Evolutionary conservation across 2,329 filamentous ascomycete species (phyloP).

Genomic region (Colletotrichum sp.): DNA sequence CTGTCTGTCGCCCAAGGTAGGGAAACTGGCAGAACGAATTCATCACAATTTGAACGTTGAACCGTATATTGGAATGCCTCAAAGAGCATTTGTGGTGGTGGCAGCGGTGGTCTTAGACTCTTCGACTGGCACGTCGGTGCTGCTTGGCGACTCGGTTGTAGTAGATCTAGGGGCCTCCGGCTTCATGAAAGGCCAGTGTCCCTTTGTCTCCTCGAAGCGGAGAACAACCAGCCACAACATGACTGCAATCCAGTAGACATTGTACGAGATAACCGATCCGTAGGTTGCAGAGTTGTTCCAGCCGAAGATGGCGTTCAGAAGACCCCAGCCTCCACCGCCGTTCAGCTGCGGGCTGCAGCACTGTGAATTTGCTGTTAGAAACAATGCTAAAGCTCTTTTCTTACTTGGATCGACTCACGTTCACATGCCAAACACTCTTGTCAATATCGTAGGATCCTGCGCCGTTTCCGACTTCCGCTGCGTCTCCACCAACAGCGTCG

Average conservation of each 20-base stretch:
- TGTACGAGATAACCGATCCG: conserved; percentile 86
- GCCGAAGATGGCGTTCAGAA: conserved; percentile 85
- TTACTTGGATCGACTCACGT: conserved; percentile 54
- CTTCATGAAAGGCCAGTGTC: conserved; percentile 51
- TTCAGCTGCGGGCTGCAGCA: conserved; percentile 79
- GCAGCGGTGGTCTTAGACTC: neutral
- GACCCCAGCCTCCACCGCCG: conserved; percentile 81
- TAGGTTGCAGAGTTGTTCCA: conserved; percentile 92
- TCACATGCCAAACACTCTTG: conserved; percentile 82
- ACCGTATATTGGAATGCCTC: fast-evolving
- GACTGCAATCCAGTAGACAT: conserved; percentile 83
- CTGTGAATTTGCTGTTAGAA: conserved; percentile 38
- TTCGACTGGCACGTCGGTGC: neutral
- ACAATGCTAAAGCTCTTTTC: neutral
- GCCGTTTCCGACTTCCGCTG: conserved; percentile 56
- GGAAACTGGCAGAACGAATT: fast-evolving
- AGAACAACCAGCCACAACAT: conserved; percentile 70
- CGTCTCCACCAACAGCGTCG: conserved; percentile 64
- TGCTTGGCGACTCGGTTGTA: neutral
- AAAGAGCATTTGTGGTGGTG: neutral
- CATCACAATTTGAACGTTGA: neutral
- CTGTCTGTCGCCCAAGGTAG: neutral
- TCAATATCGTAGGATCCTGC: conserved; percentile 82
- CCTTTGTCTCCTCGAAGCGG: conserved; percentile 68
- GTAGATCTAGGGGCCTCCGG: conserved; percentile 26